Conservation (phyloP, 768 basidiomycete genomes). For the Mycena venus region DNA sequence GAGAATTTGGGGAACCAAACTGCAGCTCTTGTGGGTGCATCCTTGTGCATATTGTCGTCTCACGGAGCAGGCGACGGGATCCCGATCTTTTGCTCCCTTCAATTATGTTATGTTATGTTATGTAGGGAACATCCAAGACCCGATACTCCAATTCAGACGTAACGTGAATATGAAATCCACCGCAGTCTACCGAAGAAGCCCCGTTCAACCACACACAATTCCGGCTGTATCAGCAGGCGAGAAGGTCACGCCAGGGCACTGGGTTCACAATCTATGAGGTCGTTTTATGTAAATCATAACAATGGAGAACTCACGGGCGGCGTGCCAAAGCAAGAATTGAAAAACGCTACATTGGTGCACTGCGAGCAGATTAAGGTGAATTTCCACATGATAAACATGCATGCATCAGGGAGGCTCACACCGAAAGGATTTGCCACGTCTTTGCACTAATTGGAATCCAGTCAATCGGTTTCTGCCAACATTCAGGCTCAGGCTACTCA, state of each 20-base stretch:
- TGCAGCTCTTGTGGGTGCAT: too few species aligned
- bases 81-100: not conserved
- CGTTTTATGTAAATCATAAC: constrained; percentile 6
- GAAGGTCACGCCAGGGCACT: constrained; percentile 13
- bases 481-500: constrained; percentile 2
- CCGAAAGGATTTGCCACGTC: constrained; percentile 8
- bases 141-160: constrained; percentile 7
- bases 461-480: constrained; percentile 4
- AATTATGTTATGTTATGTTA: not conserved
- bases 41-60: too few species aligned
- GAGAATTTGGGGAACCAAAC: too few species aligned
- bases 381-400: constrained; percentile 9
- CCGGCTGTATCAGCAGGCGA: constrained; percentile 11
- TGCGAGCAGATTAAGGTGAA: constrained; percentile 5
- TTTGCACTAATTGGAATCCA: constrained; percentile 9
- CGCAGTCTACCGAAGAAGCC: constrained; percentile 4
- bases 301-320: constrained; percentile 13
- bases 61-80: too few species aligned
- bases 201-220: constrained; percentile 9
- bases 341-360: constrained; percentile 7
- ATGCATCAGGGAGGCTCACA: constrained; percentile 12
- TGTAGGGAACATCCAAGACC: constrained; percentile 6
- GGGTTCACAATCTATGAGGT: constrained; percentile 5
- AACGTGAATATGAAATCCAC: constrained; percentile 7
- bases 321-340: constrained; percentile 9